These are phyloP conservation scores for Santalum album DNA, from an alignment of 164 flowering plant genomes.

Conservation along the genomic window DNA sequence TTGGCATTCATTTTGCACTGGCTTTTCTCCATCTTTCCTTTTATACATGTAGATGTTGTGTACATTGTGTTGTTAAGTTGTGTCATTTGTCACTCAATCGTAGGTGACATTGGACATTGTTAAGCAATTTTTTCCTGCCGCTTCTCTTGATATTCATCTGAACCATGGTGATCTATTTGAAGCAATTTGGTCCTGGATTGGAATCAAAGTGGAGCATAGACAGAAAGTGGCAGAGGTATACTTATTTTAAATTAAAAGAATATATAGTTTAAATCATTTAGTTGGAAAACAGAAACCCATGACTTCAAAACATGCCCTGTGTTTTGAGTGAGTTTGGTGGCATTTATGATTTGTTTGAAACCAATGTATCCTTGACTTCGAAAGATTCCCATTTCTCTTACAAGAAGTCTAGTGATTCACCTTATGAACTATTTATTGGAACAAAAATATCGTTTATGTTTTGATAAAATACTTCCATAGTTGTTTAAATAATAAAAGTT, in stretches of 20 bases:
- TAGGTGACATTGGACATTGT: constrained; percentile 76
- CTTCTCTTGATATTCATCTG: constrained; percentile 69
- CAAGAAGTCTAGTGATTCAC: too few species aligned
- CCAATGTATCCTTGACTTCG: too few species aligned
- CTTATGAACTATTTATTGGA: too few species aligned
- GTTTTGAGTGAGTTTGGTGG: too few species aligned
- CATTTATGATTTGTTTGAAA: too few species aligned
- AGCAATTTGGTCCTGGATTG: constrained; percentile 90
- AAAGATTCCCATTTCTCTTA: too few species aligned
- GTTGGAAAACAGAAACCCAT: too few species aligned
- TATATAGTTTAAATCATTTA: too few species aligned
- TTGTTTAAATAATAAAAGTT: too few species aligned
- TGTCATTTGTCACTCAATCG: constrained; percentile 2
- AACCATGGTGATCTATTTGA: constrained; percentile 76
- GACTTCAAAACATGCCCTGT: too few species aligned
- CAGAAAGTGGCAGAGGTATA: constrained; percentile 84
- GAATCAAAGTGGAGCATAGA: constrained; percentile 64
- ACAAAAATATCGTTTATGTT: too few species aligned
- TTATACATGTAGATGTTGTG: not conserved
- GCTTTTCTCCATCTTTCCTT: not conserved
- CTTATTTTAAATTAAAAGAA: not conserved
- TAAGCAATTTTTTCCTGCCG: constrained; percentile 35
- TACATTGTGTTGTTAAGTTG: not conserved
- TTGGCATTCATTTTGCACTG: not conserved
- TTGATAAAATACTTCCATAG: too few species aligned